phyloP scores from a whole-genome alignment of 805 yeast species.

The Candida ortonii region DNA sequence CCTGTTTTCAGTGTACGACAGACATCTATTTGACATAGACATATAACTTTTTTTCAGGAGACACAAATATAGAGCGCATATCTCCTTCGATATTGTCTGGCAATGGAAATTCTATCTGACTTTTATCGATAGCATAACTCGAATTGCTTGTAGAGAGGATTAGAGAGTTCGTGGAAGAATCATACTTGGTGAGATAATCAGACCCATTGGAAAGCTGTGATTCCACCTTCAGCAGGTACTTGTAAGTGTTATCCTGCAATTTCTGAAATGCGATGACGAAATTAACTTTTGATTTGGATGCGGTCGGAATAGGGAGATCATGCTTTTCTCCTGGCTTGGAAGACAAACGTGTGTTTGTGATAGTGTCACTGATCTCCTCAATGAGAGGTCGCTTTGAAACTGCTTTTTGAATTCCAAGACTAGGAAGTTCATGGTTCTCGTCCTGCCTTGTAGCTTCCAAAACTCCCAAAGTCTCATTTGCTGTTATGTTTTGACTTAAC shows the following conservation, averaged over 20 bases:
- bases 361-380: slow-evolving; percentile 42
- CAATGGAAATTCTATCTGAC: slow-evolving; percentile 29
- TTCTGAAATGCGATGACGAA: slow-evolving; percentile 19
- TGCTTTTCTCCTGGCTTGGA: neutral
- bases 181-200: slow-evolving; percentile 35
- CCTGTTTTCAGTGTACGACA: neutral
- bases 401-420: slow-evolving; percentile 4
- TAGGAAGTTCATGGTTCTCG: slow-evolving; percentile 12
- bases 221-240: slow-evolving; percentile 16
- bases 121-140: slow-evolving; percentile 20
- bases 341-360: neutral
- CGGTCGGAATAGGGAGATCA: neutral
- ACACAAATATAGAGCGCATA: slow-evolving; percentile 6
- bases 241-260: slow-evolving; percentile 21
- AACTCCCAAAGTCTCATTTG: slow-evolving; percentile 42
- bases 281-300: slow-evolving; percentile 14
- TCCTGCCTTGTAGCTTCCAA: slow-evolving; percentile 39
- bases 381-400: slow-evolving; percentile 43
- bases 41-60: slow-evolving; percentile 7
- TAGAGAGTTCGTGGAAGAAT: slow-evolving; percentile 30
- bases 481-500: slow-evolving; percentile 32
- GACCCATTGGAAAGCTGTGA: slow-evolving; percentile 32
- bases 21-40: slow-evolving; percentile 11
- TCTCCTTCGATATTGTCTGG: slow-evolving; percentile 9
- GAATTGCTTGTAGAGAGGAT: slow-evolving; percentile 31